Conservation (phyloP, 768 basidiomycete genomes). For the Kwoniella sp. region DNA sequence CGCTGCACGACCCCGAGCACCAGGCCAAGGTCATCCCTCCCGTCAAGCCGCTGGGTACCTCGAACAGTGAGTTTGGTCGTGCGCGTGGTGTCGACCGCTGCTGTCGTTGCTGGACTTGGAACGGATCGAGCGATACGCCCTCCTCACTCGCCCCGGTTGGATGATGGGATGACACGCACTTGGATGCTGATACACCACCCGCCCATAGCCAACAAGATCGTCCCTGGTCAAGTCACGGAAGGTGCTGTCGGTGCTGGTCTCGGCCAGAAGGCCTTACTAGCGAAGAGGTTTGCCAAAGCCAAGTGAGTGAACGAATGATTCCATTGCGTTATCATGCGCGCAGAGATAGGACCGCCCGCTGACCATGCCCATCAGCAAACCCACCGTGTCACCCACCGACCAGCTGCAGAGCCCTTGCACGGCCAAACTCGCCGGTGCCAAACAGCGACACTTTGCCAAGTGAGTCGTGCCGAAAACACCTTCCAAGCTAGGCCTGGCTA, state of each 20-base stretch:
- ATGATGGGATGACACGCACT: not conserved
- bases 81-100: too few relatives aligned
- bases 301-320: slow-evolving; percentile 63
- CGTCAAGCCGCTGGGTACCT: slow-evolving; percentile 38
- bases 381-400: slow-evolving; percentile 87
- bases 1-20: slow-evolving; percentile 48
- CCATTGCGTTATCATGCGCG: not conserved
- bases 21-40: slow-evolving; percentile 44
- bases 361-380: slow-evolving; percentile 60
- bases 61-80: slow-evolving; percentile 43
- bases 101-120: too few relatives aligned
- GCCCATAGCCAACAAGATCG: slow-evolving; percentile 37
- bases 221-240: slow-evolving; percentile 41
- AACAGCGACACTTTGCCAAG: slow-evolving; percentile 92
- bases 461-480: too few relatives aligned
- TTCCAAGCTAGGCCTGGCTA: too few relatives aligned
- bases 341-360: too few relatives aligned
- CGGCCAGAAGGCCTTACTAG: slow-evolving; percentile 85
- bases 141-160: not conserved
- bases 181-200: not conserved
- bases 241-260: slow-evolving; percentile 48
- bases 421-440: slow-evolving; percentile 82
- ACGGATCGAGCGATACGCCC: too few relatives aligned
- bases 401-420: slow-evolving; percentile 89
- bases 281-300: slow-evolving; percentile 86